phyloP scores from a whole-genome alignment of 371 early-diverging fungal species.

The Circinella minor region DNA sequence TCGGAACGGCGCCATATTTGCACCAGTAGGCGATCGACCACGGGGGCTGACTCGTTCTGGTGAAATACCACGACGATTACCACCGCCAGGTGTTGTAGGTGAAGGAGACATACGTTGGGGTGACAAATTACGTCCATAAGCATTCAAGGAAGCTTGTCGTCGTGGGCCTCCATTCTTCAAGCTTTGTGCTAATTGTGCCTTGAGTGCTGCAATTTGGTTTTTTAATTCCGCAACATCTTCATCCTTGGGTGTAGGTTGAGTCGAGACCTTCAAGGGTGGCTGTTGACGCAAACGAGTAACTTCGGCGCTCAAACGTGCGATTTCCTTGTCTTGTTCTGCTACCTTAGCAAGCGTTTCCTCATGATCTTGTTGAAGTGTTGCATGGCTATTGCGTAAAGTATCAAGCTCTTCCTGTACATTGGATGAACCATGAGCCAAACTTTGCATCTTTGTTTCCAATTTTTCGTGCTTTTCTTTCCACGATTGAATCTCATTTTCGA shows the following conservation, averaged over 20 bases:
- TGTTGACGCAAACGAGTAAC: slow-evolving; percentile 65
- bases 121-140: slow-evolving; percentile 41
- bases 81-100: slow-evolving; percentile 10
- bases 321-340: slow-evolving; percentile 69
- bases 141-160: slow-evolving; percentile 44
- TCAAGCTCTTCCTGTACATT: slow-evolving; percentile 64
- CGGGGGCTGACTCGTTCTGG: slow-evolving; percentile 40
- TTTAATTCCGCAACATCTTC: slow-evolving; percentile 50
- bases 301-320: slow-evolving; percentile 70
- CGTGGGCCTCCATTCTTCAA: slow-evolving; percentile 37
- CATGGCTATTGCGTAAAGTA: slow-evolving; percentile 54
- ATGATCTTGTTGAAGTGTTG: slow-evolving; percentile 52
- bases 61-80: slow-evolving; percentile 38
- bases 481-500: slow-evolving; percentile 67
- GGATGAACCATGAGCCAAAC: slow-evolving; percentile 51
- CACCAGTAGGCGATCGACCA: slow-evolving; percentile 43
- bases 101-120: slow-evolving; percentile 32
- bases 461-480: slow-evolving; percentile 79
- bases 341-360: slow-evolving; percentile 60
- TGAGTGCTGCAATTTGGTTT: slow-evolving; percentile 56
- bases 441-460: slow-evolving; percentile 53
- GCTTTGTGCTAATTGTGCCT: slow-evolving; percentile 54
- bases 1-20: slow-evolving; percentile 30
- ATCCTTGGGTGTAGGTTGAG: slow-evolving; percentile 21
- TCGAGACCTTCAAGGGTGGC: slow-evolving; percentile 22